Conservation (phyloP, 305 asterid species). For the Andrographis paniculata region DNA sequence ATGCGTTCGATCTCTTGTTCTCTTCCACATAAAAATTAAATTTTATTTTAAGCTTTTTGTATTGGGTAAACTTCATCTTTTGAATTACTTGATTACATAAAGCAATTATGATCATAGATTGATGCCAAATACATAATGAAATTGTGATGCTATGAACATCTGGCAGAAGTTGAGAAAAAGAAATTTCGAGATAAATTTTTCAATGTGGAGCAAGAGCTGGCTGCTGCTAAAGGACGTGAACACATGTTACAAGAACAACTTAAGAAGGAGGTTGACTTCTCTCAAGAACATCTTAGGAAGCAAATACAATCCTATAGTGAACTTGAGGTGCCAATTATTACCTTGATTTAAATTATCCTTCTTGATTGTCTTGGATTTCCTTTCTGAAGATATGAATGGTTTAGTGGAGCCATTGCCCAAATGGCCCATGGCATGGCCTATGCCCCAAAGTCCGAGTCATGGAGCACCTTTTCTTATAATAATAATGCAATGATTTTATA, state of each 20-base stretch:
- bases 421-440: no score
- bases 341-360: slow-evolving; percentile 5
- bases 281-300: slow-evolving; percentile 62
- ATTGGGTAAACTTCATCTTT: no score
- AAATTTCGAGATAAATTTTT: slow-evolving; percentile 53
- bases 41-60: no score
- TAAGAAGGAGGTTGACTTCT: slow-evolving; percentile 59
- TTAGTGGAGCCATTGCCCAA: no score
- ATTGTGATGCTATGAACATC: slow-evolving; percentile 15
- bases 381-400: slow-evolving; percentile 6
- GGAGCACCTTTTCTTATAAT: no score
- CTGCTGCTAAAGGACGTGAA: slow-evolving; percentile 85
- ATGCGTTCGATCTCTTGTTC: no score
- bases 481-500: no score
- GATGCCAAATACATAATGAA: slow-evolving; percentile 7
- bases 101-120: no score
- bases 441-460: no score
- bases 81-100: no score
- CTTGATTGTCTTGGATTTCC: slow-evolving; percentile 5
- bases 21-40: no score
- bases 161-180: slow-evolving; percentile 73
- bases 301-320: slow-evolving; percentile 70
- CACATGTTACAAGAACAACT: slow-evolving; percentile 66
- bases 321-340: slow-evolving; percentile 55
- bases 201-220: slow-evolving; percentile 81